Evolutionary conservation across 2,329 filamentous ascomycete species (phyloP), one percentile per base, ranked within the genome.

Genomic region (Scleromitrula shiraiana): DNA sequence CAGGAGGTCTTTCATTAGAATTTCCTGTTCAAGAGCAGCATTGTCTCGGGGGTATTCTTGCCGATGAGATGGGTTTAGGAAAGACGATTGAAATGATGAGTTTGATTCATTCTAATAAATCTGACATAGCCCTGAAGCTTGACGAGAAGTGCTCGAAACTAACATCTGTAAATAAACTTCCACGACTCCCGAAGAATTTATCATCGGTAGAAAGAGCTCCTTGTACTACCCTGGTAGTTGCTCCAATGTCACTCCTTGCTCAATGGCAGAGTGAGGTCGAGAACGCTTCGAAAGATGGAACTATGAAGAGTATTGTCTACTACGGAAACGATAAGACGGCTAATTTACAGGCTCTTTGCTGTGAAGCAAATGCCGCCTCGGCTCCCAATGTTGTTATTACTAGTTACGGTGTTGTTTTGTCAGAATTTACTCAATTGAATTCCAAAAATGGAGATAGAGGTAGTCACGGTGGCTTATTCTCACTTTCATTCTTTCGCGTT

Each of bases 31-130:
- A 98, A 63, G 88, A 97, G 60, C 93, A 97, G 62, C 88, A 94
- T 63, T 98, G 93, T 57, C 72, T 95, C 0, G 93, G 93, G 37
- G 93, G 93, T 5, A 87, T 98, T 49, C 71, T 98, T 35, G 93
- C 93, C 7, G 93, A 98, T 60, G 86, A 97, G 67, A 98, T 98
- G 93, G 93, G 93, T 39, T 73, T 98, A 2, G 93, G 93, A 27
- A 98, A 98, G 70, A 98, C 93, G 0, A 97, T 98, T 45, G 91
- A 98, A 63, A 97, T 98, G 89, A 78, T 98, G 53, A 93, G 88
- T 67, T 71, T 98, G 41, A 78, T 98, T 5, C 93, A 98, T 64
- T 80, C 87, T 0, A 87, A 97, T 63, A 80, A 78, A 53, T 83
- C 80, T 3, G 73, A 83, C 19, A 62, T 71, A 12, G 69, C 72